These are phyloP conservation scores for Phytophthora cajani DNA, from an alignment of 352 stramenopile genomes.

Conservation along the genomic window DNA sequence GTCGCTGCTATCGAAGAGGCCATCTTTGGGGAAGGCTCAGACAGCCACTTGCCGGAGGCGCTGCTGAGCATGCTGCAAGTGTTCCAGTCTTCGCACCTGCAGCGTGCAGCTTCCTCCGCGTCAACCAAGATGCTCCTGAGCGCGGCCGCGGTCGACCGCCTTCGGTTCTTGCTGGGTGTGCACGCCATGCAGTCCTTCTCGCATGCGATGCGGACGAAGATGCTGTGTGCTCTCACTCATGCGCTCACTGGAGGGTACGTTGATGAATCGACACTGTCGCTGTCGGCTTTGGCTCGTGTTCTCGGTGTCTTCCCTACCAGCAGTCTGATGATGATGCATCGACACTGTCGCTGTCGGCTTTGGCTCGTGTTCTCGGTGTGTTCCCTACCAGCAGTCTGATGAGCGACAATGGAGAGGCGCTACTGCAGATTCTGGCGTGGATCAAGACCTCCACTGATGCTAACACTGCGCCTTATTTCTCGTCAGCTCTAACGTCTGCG, in stretches of 20 bases:
- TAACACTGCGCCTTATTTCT: slow-evolving; percentile 15
- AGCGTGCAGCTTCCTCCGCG: slow-evolving; percentile 2
- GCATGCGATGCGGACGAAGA: slow-evolving; percentile 61
- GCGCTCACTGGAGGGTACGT: slow-evolving; percentile 71
- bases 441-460: slow-evolving; percentile 14
- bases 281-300: slow-evolving; percentile 53
- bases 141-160: slow-evolving; percentile 44
- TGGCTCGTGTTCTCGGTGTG: slow-evolving; percentile 62
- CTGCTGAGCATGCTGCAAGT: slow-evolving; percentile 71
- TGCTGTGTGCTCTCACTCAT: slow-evolving; percentile 54
- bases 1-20: slow-evolving; percentile 49
- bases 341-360: slow-evolving; percentile 40
- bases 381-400: slow-evolving; percentile 54
- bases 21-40: slow-evolving; percentile 56
- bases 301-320: slow-evolving; percentile 58
- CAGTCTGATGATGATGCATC: slow-evolving; percentile 33
- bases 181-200: slow-evolving; percentile 82
- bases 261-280: slow-evolving; percentile 32
- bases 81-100: slow-evolving; percentile 49
- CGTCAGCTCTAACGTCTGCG: slow-evolving; percentile 14
- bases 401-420: slow-evolving; percentile 27
- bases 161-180: slow-evolving; percentile 78
- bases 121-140: slow-evolving; percentile 32
- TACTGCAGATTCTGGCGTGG: slow-evolving; percentile 45
- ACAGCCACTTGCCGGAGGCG: slow-evolving; percentile 75